Percentiles rank a stretch among this genome's conserved stretches.
These are phyloP conservation scores for Vigna hirtella DNA, from an alignment of 306 rosid genomes.

Conservation along the genomic window DNA sequence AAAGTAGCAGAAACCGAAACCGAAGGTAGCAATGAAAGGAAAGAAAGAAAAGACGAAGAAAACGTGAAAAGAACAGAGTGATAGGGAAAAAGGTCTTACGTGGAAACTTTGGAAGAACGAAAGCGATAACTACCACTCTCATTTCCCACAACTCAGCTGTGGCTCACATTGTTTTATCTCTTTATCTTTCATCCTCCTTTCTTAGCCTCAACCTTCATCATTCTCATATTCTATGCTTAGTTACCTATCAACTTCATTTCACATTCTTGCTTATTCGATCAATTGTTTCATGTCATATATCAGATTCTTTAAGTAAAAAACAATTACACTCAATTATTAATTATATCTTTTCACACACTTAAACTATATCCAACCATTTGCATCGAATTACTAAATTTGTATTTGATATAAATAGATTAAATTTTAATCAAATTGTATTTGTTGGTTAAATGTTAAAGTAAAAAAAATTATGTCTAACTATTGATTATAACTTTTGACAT, in stretches of 20 bases:
- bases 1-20: neutral
- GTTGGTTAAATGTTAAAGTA: too few species aligned
- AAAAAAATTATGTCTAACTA: too few species aligned
- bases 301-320: too few species aligned
- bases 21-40: neutral
- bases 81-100: neutral
- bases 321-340: too few species aligned
- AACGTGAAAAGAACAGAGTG: neutral
- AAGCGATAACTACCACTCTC: constrained; percentile 49
- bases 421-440: too few species aligned
- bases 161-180: constrained; percentile 74
- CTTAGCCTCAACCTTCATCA: constrained; percentile 69
- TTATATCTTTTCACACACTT: too few species aligned
- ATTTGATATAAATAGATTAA: too few species aligned
- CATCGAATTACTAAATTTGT: too few species aligned
- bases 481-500: too few species aligned
- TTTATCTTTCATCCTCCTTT: constrained; percentile 68
- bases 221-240: constrained; percentile 4
- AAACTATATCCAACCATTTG: too few species aligned
- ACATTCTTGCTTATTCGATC: too few species aligned
- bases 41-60: constrained; percentile 31
- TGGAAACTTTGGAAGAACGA: constrained; percentile 35
- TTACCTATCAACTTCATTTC: constrained; percentile 1
- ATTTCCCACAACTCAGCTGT: constrained; percentile 54
- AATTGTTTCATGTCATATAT: too few species aligned